Base-by-base conservation (phyloP, 495 filamentous ascomycete genomes). In the Lentithecium fluviatile region DNA sequence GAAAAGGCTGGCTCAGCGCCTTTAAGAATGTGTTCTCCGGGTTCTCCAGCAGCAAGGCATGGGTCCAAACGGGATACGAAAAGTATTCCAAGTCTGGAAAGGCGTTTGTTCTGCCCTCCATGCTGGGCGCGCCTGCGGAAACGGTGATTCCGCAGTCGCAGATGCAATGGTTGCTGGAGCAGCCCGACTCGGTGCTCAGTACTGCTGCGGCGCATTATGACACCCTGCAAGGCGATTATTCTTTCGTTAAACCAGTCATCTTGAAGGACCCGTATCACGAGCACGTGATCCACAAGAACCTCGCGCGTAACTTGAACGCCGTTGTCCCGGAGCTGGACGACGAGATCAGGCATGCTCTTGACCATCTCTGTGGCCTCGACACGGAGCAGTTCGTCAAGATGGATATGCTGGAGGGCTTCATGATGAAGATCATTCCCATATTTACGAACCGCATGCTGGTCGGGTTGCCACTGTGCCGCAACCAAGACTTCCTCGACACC, bases 391-490 rank as follows among this genome's bases (percentile, higher is more conserved):
- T 70, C 70, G 70, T 54, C 42, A 58, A 65, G 2, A 56, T 76
- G 42, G 51, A 66, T 23, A 38, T 79, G 13, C 56, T 69, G 36
- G 57, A 73, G 12, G 67, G 67, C 15, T 43, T 43, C 13, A 64
- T 75, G 29, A 57, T 69, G 46, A 53, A 62, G 49, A 60, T 77
- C 19, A 68, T 79, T 7, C 68, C 69, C 0, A 70, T 70, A 19
- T 67, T 64, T 4, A 56, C 71, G 8, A 76, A 70, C 54, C 70
- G 76, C 11, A 75, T 76, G 58, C 74, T 74, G 15, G 64, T 79
- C 23, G 77, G 76, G 1, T 42, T 68, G n/a, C 70, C 73, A 1
- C 55, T 79, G 5, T 76, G 75, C 45, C 62, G 57, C 21, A 56
- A 65, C 26, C 40, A 43, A 20, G 40, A 43, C 19, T 43, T 43